Base-by-base conservation (phyloP, 106 monocot genomes). In the Alisma plantagoaquatica region DNA sequence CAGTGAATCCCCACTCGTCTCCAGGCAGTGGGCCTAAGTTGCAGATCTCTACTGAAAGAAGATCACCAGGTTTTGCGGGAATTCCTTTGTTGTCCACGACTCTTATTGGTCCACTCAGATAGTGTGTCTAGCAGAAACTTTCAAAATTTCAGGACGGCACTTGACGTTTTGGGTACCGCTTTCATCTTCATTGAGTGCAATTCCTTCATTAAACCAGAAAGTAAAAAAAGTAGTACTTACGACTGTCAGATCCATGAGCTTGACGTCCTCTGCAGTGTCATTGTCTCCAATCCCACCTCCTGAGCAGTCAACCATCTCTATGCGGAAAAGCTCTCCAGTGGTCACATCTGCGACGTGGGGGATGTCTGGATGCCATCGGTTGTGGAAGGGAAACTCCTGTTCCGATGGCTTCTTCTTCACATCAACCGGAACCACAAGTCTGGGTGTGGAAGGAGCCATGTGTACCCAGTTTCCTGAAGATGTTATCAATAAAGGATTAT, bases 1-100 rank as follows among this genome's bases (percentile, higher is more conserved):
- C 92, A 16, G 92, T 92, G 44, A 75, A 92, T 23, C 92, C 92
- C 82, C 92, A 92, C 69, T 86, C 92, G 51, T 82, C 82, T 30
- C 86, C 92, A 4, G 82, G 82, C 45, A 92, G 79, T 31, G 92
- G 86, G 27, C 92, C 92, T 10, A 92, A 64, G 65, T 92, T 72
- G 64, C 81, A 86, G 28, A 86, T 86, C 53, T 92, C 86, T 5
- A 92, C 86, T 22, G 59, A 67, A 24, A 92, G 86, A 59, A 92
- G 78, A 63, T 86, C 92, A 9, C 86, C 86, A n/a, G 86, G 86
- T 51, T 73, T 75, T 10, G 91, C 91, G 2, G 81, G 75, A 29
- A 58, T 32, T 5, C 91, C 84, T 53, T 81, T 61, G 38, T 62
- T 29, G 54, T 81, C 91, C 18, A 73, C 2, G 29, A 92, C 70